Evolutionary conservation across 2,329 filamentous ascomycete genomes (phyloP).

Genomic region (Pseudogymnoascus sp.): DNA sequence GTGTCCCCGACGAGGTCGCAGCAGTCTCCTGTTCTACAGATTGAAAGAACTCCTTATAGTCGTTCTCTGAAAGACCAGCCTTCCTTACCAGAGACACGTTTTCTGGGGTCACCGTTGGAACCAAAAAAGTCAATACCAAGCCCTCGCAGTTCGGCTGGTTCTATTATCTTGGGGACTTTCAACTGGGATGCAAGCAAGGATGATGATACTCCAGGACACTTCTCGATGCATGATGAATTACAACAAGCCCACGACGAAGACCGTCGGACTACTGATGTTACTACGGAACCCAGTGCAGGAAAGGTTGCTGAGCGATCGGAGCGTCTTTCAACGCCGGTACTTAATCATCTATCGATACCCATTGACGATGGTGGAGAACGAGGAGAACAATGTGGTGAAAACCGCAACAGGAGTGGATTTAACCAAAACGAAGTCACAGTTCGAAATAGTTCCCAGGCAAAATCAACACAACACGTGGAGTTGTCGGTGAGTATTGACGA

Average conservation of each 20-base stretch:
- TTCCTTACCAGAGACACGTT: neutral
- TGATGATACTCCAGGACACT: neutral
- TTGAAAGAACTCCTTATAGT: constrained; percentile 1
- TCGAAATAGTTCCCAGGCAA: neutral
- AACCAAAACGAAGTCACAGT: neutral
- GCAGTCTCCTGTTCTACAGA: neutral
- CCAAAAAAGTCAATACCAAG: neutral
- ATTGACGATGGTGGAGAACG: neutral
- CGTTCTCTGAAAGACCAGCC: neutral
- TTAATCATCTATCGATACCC: neutral
- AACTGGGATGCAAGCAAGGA: neutral
- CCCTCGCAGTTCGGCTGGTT: neutral
- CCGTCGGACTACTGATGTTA: neutral
- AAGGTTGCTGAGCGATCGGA: neutral
- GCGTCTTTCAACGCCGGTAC: neutral
- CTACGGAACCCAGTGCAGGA: neutral
- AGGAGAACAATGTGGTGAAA: neutral
- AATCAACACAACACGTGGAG: neutral
- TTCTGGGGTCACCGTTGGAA: neutral
- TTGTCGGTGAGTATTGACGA: neutral
- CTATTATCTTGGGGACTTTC: constrained; percentile 4
- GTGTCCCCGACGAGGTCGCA: neutral
- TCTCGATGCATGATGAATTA: neutral
- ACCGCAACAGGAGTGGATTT: neutral
- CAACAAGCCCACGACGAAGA: neutral